Evolutionary conservation across 2,329 filamentous ascomycete genomes (phyloP).

Genomic region (Claviceps spartinae): DNA sequence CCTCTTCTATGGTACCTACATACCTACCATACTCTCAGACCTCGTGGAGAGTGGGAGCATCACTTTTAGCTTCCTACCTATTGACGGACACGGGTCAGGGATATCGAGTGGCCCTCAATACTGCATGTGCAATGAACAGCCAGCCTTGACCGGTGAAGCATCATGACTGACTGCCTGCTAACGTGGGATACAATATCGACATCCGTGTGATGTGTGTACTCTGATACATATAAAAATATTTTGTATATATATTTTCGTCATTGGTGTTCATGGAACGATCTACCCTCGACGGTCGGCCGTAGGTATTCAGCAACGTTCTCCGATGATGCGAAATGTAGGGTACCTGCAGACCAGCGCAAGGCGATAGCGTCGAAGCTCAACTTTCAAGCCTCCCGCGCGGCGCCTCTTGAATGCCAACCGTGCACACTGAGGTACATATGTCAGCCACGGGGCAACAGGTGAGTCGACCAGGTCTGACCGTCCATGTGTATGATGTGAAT

Average conservation of each 20-base stretch:
- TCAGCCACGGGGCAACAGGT: too few species aligned
- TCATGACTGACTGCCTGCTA: neutral
- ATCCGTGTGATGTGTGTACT: neutral
- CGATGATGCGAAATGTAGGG: constrained; percentile 31
- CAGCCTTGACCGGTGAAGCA: neutral
- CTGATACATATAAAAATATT: neutral
- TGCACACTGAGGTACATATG: too few species aligned
- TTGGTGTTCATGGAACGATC: constrained; percentile 43
- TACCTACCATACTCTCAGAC: too few species aligned
- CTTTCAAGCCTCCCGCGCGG: too few species aligned
- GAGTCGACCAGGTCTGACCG: too few species aligned
- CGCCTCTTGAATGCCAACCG: too few species aligned
- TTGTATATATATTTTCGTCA: constrained; percentile 16
- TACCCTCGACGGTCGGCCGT: constrained; percentile 37
- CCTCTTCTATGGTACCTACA: too few species aligned
- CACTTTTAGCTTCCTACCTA: neutral
- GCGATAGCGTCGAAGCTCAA: constrained; percentile 28
- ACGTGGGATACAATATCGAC: neutral
- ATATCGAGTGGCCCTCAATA: neutral
- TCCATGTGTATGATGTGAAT: too few species aligned
- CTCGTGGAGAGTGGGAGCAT: neutral
- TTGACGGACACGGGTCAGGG: neutral
- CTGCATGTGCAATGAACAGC: neutral
- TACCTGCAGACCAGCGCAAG: constrained; percentile 41
- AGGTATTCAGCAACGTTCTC: constrained; percentile 46